Evolutionary conservation across 768 basidiomycete species (phyloP), one percentile per base, ranked within the genome.

Genomic region (Termitomyces sp.): DNA sequence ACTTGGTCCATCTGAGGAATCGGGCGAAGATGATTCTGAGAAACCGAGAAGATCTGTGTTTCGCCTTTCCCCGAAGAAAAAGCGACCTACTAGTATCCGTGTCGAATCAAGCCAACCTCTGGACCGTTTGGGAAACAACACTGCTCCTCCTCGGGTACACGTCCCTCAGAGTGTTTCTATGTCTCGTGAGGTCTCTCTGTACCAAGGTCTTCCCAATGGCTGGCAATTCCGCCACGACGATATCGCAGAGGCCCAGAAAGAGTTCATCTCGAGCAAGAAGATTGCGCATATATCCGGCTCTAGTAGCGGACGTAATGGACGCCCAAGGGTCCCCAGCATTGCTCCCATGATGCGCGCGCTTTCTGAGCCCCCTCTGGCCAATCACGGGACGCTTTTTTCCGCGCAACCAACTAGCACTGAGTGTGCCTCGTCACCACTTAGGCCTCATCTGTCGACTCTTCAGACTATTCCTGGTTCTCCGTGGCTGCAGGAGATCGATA

Each of bases 161-260:
- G 56, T 56, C 9, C 45, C 64, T 20, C 59, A 60, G 11, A 63
- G 65, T 49, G 62, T 60, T 23, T 66, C 73, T 16, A 77, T 80
- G 76, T 64, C 70, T 56, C 75, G 77, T 27, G 76, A 78, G 57
- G 76, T 78, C 27, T 76, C 78, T 27, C 66, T 80, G 7, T 78
- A 73, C 63, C 69, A 72, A 50, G 77, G 78, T 16, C 68, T 78
- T 32, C 78, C 76, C 2, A 75, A 76, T 51, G 78, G 76, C 23
- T 78, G 77, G 78, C 78, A 78, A 53, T 76, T 69, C 60, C 66
- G 71, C 53, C 64, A 74, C 54, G 66, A 70, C 11, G 72, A 72
- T 35, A 72, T 72, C 53, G 62, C 70, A 58, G 66, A 66, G 16
- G 57, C 56, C 10, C 50, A 65, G 53, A 54, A 73, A 63, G 64